Percentiles rank a stretch among this genome's conserved stretches.
Evolutionary conservation across 495 filamentous ascomycete genomes (phyloP).

Genomic region (Penicillium turbatum): DNA sequence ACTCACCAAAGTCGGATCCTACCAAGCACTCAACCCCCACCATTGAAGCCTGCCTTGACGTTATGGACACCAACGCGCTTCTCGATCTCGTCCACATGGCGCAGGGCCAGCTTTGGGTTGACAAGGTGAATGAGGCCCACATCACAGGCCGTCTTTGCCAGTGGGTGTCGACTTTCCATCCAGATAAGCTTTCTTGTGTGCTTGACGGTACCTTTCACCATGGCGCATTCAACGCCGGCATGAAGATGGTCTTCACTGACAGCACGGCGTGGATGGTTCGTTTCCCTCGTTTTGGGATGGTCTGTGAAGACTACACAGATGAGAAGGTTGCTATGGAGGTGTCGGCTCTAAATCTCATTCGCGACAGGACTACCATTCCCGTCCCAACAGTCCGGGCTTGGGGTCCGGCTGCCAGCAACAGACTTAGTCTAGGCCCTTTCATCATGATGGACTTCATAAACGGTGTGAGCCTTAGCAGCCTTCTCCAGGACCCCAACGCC

Average conservation of each 20-base stretch:
- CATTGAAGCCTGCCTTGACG: neutral
- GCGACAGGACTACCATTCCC: slow-evolving; percentile 39
- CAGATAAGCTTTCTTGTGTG: slow-evolving; percentile 29
- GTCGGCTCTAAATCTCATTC: slow-evolving; percentile 30
- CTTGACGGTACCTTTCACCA: slow-evolving; percentile 31
- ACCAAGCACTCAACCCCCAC: too few relatives aligned
- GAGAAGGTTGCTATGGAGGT: slow-evolving; percentile 46
- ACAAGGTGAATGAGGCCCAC: slow-evolving; percentile 32
- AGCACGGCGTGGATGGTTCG: neutral
- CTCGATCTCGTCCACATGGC: slow-evolving; percentile 23
- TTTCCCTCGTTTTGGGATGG: neutral
- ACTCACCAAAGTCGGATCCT: too few relatives aligned
- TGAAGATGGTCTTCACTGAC: neutral
- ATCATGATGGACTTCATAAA: slow-evolving; percentile 46
- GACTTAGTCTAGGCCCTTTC: slow-evolving; percentile 38
- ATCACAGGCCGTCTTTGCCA: slow-evolving; percentile 26
- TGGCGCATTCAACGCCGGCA: slow-evolving; percentile 12
- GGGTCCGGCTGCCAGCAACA: slow-evolving; percentile 34
- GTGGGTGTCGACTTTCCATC: slow-evolving; percentile 40
- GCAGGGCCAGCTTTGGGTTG: slow-evolving; percentile 31
- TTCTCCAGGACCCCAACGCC: slow-evolving; percentile 17
- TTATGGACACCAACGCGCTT: slow-evolving; percentile 27
- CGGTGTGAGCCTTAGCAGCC: slow-evolving; percentile 27
- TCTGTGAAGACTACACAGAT: neutral
- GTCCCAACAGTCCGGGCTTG: slow-evolving; percentile 36